Conservation (phyloP, 768 basidiomycete species). For the Agrocybe pediades region DNA sequence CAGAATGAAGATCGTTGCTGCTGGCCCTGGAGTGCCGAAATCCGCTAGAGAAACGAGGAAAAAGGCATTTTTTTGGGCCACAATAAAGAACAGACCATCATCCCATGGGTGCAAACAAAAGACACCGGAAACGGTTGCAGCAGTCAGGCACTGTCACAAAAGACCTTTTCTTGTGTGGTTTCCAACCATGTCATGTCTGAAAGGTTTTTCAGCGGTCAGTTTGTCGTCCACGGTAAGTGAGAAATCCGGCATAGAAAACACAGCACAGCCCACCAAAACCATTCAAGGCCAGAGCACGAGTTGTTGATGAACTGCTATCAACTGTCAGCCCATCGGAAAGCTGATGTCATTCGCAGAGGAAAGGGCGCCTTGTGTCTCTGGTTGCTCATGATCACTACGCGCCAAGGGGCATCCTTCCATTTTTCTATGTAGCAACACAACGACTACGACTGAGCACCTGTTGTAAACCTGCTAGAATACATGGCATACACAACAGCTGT, state of each 20-base stretch:
- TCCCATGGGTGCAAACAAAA: constrained; percentile 18
- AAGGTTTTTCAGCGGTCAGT: constrained; percentile 14
- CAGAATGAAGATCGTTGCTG: constrained; percentile 19
- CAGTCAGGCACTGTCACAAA: constrained; percentile 20
- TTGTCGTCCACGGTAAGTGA: constrained; percentile 8
- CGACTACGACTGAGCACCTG: constrained; percentile 1
- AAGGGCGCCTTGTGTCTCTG: constrained; percentile 2
- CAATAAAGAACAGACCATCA: constrained; percentile 18
- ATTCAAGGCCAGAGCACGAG: constrained; percentile 17
- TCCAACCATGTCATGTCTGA: constrained; percentile 24
- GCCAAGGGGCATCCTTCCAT: constrained; percentile 9
- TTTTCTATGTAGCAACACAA: neutral
- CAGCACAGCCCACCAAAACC: constrained; percentile 11
- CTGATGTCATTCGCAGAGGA: constrained; percentile 11
- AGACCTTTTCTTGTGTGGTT: constrained; percentile 15
- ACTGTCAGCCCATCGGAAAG: constrained; percentile 16
- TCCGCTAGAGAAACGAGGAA: constrained; percentile 8
- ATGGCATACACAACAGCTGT: constrained; percentile 10
- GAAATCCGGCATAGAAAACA: constrained; percentile 6
- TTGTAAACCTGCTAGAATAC: constrained; percentile 7
- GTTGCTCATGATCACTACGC: constrained; percentile 10
- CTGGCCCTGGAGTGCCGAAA: constrained; percentile 13
- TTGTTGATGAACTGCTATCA: constrained; percentile 12
- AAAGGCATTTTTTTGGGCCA: constrained; percentile 6
- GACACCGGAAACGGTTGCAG: constrained; percentile 16